Percentiles rank a stretch among this genome's conserved stretches.
Conservation (phyloP, 805 yeast genomes). For the Ogataea pilisensis region DNA sequence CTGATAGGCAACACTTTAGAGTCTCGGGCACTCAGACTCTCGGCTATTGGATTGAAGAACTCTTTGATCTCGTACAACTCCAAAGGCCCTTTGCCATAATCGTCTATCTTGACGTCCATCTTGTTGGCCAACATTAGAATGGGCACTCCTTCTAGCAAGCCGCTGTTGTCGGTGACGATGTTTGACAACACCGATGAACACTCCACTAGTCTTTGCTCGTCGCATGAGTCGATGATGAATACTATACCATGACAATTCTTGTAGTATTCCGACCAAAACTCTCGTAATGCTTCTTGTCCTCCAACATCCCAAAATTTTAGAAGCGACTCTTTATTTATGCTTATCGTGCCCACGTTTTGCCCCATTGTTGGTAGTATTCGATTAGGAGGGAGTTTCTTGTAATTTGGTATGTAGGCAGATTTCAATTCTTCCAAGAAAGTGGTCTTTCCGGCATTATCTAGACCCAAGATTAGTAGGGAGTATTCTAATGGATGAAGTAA, state of each 20-base stretch:
- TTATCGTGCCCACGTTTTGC: constrained; percentile 65
- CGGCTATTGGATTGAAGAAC: constrained; percentile 76
- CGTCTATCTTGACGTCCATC: constrained; percentile 83
- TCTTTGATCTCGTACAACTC: constrained; percentile 80
- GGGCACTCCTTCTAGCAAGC: constrained; percentile 73
- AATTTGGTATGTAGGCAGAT: constrained; percentile 43
- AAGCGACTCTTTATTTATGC: constrained; percentile 23
- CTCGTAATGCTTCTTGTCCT: constrained; percentile 82
- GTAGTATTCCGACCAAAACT: constrained; percentile 86
- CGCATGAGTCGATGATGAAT: constrained; percentile 37
- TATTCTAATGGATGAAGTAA: constrained; percentile 48
- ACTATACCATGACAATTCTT: constrained; percentile 85
- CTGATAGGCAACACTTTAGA: constrained; percentile 85
- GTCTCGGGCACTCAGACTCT: constrained; percentile 85
- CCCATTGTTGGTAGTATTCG: constrained; percentile 92
- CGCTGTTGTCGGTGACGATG: constrained; percentile 48
- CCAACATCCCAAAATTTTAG: constrained; percentile 96
- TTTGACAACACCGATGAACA: constrained; percentile 61
- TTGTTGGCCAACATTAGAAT: constrained; percentile 93
- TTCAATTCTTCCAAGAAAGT: constrained; percentile 69
- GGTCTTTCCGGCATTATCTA: constrained; percentile 96
- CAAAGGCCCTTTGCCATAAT: constrained; percentile 48
- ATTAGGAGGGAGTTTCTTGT: constrained; percentile 46
- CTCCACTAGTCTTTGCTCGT: constrained; percentile 64
- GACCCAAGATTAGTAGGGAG: constrained; percentile 76